Percentiles rank a stretch among this genome's conserved stretches.
phyloP scores from a whole-genome alignment of 208 protist species.

The Trypanosoma boissoni region DNA sequence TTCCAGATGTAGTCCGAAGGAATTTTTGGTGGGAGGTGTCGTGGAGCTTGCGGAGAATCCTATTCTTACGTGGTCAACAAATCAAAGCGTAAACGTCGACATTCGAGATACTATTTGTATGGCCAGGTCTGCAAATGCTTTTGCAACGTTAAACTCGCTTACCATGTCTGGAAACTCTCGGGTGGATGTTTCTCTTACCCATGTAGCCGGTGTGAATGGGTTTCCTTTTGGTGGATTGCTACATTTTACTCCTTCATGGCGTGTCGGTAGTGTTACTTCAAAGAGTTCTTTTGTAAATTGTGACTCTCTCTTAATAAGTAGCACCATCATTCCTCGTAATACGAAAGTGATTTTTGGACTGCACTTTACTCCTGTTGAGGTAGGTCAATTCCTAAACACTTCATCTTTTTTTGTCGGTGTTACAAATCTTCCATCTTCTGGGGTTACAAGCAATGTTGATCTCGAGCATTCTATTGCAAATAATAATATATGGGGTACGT shows the following conservation, averaged over 20 bases:
- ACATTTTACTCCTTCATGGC: slow-evolving; percentile 70
- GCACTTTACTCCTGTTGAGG: slow-evolving; percentile 7
- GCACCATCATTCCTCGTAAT: slow-evolving; percentile 48
- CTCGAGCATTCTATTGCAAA: slow-evolving; percentile 57
- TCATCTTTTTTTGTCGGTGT: slow-evolving; percentile 74
- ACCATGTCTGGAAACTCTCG: slow-evolving; percentile 43
- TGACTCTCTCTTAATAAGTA: slow-evolving; percentile 61
- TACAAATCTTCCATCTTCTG: slow-evolving; percentile 47
- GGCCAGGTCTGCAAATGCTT: slow-evolving; percentile 46
- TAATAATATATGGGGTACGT: slow-evolving; percentile 75
- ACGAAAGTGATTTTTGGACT: slow-evolving; percentile 54
- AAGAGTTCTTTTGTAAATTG: slow-evolving; percentile 32
- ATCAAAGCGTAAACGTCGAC: slow-evolving; percentile 75
- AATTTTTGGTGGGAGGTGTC: slow-evolving; percentile 42
- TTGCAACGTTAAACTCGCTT: slow-evolving; percentile 60
- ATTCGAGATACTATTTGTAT: slow-evolving; percentile 41
- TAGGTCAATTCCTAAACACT: slow-evolving; percentile 12
- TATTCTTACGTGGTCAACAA: slow-evolving; percentile 51
- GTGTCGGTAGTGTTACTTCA: slow-evolving; percentile 38
- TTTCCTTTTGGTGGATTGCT: slow-evolving; percentile 75
- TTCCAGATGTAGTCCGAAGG: slow-evolving; percentile 48
- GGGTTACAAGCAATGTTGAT: slow-evolving; percentile 44
- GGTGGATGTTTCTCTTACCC: slow-evolving; percentile 58
- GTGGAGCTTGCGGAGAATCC: slow-evolving; percentile 82
- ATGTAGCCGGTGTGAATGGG: slow-evolving; percentile 69